Conservation (phyloP, 371 early-diverging fungal genomes). For the Vairimorpha ceranae region DNA sequence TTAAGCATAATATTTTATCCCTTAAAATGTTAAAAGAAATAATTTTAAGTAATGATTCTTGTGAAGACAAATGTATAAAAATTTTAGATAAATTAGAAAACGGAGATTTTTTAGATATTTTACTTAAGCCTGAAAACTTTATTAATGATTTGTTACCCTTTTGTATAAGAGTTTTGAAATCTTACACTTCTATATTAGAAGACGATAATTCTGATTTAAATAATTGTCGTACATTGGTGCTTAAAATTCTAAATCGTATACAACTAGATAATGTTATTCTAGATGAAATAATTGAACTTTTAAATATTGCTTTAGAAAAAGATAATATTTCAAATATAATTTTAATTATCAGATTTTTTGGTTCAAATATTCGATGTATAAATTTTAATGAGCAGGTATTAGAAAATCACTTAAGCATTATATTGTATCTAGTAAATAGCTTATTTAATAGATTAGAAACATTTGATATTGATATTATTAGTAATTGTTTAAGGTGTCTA, state of each 20-base stretch:
- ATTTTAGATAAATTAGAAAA: constrained; percentile 3
- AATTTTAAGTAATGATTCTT: constrained; percentile 13
- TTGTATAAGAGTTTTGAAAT: constrained; percentile 7
- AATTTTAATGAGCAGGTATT: not conserved
- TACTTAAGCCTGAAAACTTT: constrained; percentile 14
- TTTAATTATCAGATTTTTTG: constrained; percentile 16
- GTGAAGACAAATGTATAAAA: constrained; percentile 3
- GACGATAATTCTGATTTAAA: not conserved
- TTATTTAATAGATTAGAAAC: constrained; percentile 24
- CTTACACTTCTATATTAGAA: not conserved
- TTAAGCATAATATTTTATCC: not conserved
- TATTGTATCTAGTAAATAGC: constrained; percentile 8
- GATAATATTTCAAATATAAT: constrained; percentile 32
- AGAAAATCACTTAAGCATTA: constrained; percentile 9
- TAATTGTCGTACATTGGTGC: constrained; percentile 1
- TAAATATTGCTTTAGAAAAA: constrained; percentile 7
- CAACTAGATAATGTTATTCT: not conserved
- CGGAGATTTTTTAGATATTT: not conserved
- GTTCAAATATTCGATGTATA: not conserved
- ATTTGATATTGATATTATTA: not conserved
- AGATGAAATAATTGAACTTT: constrained; percentile 1
- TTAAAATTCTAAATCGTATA: constrained; percentile 13
- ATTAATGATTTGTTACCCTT: constrained; percentile 4
- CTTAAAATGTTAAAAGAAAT: constrained; percentile 32
- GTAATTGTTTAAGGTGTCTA: constrained; percentile 11